These are phyloP conservation scores for Phytophthora pini DNA, from an alignment of 352 stramenopile species.

Conservation along the genomic window DNA sequence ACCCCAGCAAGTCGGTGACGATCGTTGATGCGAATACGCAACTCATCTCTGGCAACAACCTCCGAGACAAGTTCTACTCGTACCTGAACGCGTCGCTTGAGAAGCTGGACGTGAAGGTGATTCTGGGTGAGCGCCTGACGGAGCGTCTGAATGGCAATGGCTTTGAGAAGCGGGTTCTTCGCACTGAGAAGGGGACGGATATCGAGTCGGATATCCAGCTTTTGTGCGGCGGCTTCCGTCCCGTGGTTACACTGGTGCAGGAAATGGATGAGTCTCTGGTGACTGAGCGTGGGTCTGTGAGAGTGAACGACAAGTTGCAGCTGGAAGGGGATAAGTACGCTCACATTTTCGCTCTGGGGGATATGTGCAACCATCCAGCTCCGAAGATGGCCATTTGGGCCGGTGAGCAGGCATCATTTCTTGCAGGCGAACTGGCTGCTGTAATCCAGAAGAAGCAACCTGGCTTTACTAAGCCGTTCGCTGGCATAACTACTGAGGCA, in stretches of 20 bases:
- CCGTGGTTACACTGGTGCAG: constrained; percentile 38
- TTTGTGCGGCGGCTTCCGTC: constrained; percentile 49
- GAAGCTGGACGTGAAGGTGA: constrained; percentile 55
- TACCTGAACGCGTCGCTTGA: constrained; percentile 31
- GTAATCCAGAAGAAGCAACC: constrained; percentile 33
- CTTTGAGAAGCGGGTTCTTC: constrained; percentile 50
- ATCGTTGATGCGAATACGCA: constrained; percentile 48
- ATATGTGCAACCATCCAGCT: constrained; percentile 66
- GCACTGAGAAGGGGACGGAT: constrained; percentile 55
- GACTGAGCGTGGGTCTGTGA: constrained; percentile 43
- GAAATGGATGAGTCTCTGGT: constrained; percentile 56
- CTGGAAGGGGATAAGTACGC: constrained; percentile 49
- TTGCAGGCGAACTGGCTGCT: constrained; percentile 30
- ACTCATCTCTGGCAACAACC: constrained; percentile 46
- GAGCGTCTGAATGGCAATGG: constrained; percentile 47
- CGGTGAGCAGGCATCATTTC: too few relatives aligned
- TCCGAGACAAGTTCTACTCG: constrained; percentile 59
- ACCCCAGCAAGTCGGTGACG: constrained; percentile 63
- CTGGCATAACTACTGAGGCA: constrained; percentile 1
- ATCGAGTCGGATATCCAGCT: constrained; percentile 70
- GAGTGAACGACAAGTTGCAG: constrained; percentile 59
- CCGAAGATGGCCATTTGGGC: constrained; percentile 59
- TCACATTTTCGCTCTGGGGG: constrained; percentile 63
- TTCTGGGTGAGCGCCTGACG: constrained; percentile 57
- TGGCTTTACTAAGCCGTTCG: constrained; percentile 37